These are phyloP conservation scores for Xylariales sp. DNA, from an alignment of 2,329 filamentous ascomycete genomes.

Conservation along the genomic window DNA sequence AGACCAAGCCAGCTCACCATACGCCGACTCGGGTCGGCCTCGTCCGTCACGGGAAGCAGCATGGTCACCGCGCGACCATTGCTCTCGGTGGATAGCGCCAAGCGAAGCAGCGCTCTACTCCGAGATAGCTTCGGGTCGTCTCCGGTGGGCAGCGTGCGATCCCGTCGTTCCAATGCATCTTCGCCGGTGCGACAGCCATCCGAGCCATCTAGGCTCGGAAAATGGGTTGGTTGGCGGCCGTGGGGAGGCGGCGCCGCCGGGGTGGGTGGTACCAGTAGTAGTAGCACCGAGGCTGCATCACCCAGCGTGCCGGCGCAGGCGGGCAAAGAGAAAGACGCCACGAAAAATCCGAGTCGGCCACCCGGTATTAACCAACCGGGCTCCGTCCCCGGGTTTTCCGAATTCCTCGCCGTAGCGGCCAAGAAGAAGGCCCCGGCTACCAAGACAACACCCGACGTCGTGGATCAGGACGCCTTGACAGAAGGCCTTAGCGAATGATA, in stretches of 20 bases:
- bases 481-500: slow-evolving; percentile 65
- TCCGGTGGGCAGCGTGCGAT: slow-evolving; percentile 51
- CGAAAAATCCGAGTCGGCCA: slow-evolving; percentile 58
- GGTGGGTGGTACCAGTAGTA: not conserved
- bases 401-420: slow-evolving; percentile 62
- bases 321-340: slow-evolving; percentile 51
- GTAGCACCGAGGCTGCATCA: slow-evolving; percentile 6
- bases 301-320: slow-evolving; percentile 38
- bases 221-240: slow-evolving; percentile 59
- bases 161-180: slow-evolving; percentile 47
- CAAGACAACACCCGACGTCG: slow-evolving; percentile 65
- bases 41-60: slow-evolving; percentile 67
- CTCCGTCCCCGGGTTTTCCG: slow-evolving; percentile 76
- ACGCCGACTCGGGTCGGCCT: slow-evolving; percentile 62
- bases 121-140: slow-evolving; percentile 60
- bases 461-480: slow-evolving; percentile 70
- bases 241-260: slow-evolving; percentile 43
- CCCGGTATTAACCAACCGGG: slow-evolving; percentile 85
- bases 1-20: slow-evolving; percentile 80
- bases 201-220: slow-evolving; percentile 52
- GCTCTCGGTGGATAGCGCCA: slow-evolving; percentile 59
- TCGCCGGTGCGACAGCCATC: slow-evolving; percentile 9
- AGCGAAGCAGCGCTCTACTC: slow-evolving; percentile 65
- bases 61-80: slow-evolving; percentile 70
- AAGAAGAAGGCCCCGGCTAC: slow-evolving; percentile 65